Conservation (phyloP, 441 rosid species). For the Gossypium davidsonii region DNA sequence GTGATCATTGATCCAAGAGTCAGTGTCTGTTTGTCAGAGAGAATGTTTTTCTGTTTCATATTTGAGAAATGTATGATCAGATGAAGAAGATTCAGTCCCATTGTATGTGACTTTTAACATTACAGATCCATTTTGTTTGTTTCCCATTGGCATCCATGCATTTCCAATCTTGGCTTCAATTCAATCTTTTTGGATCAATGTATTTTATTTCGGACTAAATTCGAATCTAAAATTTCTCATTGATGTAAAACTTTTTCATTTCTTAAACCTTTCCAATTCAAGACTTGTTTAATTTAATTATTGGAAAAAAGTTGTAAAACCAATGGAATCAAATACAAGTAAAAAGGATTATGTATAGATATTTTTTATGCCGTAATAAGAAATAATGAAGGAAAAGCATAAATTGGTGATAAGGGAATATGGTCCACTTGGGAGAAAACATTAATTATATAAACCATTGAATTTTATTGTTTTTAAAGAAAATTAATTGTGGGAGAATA, state of each 20-base stretch:
- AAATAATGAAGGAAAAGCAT: neutral
- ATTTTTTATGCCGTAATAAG: neutral
- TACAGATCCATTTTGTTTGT: slow-evolving; percentile 9
- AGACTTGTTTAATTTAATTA: neutral
- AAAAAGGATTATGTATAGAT: neutral
- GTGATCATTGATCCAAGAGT: slow-evolving; percentile 30
- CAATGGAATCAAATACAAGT: slow-evolving; percentile 4
- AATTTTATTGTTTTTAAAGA: neutral
- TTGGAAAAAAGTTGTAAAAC: neutral
- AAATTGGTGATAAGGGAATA: slow-evolving; percentile 14
- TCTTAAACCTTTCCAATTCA: neutral
- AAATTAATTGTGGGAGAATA: slow-evolving; percentile 6
- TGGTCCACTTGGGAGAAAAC: neutral
- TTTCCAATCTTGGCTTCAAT: neutral
- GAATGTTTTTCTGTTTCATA: slow-evolving; percentile 23
- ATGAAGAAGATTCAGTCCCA: slow-evolving; percentile 6
- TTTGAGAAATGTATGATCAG: neutral
- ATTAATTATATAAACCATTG: too few relatives aligned
- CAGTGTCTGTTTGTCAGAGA: slow-evolving; percentile 22
- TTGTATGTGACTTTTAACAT: neutral
- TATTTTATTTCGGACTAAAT: neutral
- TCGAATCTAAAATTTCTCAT: too few relatives aligned
- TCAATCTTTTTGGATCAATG: neutral
- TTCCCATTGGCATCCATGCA: neutral
- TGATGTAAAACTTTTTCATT: neutral